Conservation (phyloP, 2,329 filamentous ascomycete genomes). For the Graphium sp. region DNA sequence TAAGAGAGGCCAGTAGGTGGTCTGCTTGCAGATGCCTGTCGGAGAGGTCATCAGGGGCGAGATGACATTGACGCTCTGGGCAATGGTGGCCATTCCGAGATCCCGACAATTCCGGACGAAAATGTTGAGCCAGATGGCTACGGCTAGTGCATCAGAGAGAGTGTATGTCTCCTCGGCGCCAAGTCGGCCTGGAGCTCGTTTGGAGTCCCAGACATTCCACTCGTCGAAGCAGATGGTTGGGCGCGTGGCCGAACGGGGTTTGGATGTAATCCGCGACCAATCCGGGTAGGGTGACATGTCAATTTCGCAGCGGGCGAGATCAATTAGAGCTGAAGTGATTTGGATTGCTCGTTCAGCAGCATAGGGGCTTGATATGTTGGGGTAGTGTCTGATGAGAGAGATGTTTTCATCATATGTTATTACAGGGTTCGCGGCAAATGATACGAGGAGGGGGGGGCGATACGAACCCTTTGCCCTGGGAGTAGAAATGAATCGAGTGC, state of each 20-base stretch:
- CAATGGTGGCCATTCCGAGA: conserved; percentile 50
- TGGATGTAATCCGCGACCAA: conserved; percentile 19
- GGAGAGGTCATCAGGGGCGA: conserved; percentile 46
- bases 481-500: conserved; percentile 51
- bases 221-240: conserved; percentile 54
- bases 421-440: too few species aligned
- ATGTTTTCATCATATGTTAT: conserved; percentile 15
- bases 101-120: conserved; percentile 45
- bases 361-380: conserved; percentile 37
- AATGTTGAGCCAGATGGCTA: conserved; percentile 45
- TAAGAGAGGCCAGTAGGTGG: conserved; percentile 46
- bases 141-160: conserved; percentile 45
- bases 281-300: conserved; percentile 11
- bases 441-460: background rate
- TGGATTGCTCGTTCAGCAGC: conserved; percentile 49
- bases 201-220: conserved; percentile 54
- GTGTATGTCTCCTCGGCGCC: conserved; percentile 49
- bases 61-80: conserved; percentile 53
- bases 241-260: conserved; percentile 24
- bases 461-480: background rate
- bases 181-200: conserved; percentile 40
- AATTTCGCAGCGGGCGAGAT: conserved; percentile 46
- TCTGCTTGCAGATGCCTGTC: conserved; percentile 41
- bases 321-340: conserved; percentile 41
- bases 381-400: conserved; percentile 20